Conservation (phyloP, 768 basidiomycete genomes). For the Floccularia luteovirens region DNA sequence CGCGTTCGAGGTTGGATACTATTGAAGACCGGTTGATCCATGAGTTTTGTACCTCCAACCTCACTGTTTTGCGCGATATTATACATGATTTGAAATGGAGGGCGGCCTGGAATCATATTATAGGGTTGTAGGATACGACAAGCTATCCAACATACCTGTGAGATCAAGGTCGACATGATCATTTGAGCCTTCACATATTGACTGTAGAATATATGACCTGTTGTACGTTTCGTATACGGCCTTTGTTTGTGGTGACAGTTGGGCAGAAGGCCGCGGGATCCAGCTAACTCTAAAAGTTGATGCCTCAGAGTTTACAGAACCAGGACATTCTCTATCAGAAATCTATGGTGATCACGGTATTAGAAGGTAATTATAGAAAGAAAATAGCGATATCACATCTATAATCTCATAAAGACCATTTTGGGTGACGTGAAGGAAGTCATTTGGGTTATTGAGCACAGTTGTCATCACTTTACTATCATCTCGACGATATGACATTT, state of each 20-base stretch:
- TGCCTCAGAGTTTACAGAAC: conserved; percentile 52
- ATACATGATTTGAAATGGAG: conserved; percentile 94
- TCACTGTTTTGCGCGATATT: conserved; percentile 70
- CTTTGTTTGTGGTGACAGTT: conserved; percentile 50
- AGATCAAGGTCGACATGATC: conserved; percentile 84
- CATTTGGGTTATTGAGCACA: conserved; percentile 57
- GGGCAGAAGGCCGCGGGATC: conserved; percentile 73
- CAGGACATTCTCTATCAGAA: conserved; percentile 79
- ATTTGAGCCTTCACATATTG: conserved; percentile 77
- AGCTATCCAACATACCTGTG: conserved; percentile 35
- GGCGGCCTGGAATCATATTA: conserved; percentile 48
- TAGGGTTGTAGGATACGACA: not conserved
- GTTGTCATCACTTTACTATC: conserved; percentile 30
- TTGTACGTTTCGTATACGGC: conserved; percentile 56
- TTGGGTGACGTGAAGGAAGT: conserved; percentile 62
- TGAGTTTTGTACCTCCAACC: conserved; percentile 57
- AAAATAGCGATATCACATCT: conserved; percentile 33
- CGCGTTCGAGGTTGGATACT: conserved; percentile 77
- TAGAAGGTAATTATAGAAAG: not conserved
- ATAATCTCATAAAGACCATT: conserved; percentile 71
- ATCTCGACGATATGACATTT: conserved; percentile 59
- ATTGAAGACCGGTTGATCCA: conserved; percentile 76
- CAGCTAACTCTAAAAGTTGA: conserved; percentile 67
- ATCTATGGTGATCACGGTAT: conserved; percentile 42
- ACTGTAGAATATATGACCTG: conserved; percentile 64